phyloP scores from a whole-genome alignment of 2,329 filamentous ascomycete species.

The Fusarium beomiforme region DNA sequence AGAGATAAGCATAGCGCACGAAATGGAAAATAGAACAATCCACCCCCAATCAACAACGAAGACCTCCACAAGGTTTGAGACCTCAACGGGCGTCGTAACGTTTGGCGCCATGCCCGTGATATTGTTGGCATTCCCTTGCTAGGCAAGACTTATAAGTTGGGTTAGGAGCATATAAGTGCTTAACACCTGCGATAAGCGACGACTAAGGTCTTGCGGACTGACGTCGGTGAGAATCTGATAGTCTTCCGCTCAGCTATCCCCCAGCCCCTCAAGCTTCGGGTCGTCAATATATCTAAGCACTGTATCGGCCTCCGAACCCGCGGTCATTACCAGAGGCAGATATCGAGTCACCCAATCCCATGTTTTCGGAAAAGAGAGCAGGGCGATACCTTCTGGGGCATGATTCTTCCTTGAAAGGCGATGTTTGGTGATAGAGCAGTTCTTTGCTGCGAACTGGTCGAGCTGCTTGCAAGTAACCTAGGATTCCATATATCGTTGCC shows the following conservation, averaged over 20 bases:
- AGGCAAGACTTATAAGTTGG: neutral
- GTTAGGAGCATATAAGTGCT: slow-evolving; percentile 16
- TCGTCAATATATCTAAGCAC: neutral
- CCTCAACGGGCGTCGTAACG: neutral
- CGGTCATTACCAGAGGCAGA: neutral
- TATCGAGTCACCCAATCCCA: neutral
- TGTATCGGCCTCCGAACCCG: neutral
- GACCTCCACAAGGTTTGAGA: neutral
- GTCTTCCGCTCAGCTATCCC: neutral
- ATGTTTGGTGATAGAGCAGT: slow-evolving; percentile 15
- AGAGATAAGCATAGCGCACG: neutral
- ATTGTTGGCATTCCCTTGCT: neutral
- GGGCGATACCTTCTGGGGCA: neutral
- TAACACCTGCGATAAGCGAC: slow-evolving; percentile 10
- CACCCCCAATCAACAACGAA: neutral
- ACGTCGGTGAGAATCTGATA: neutral
- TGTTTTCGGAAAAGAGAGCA: neutral
- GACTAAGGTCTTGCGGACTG: neutral
- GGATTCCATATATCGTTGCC: slow-evolving; percentile 25
- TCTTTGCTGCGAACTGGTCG: neutral
- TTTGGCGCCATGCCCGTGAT: neutral
- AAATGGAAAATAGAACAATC: neutral
- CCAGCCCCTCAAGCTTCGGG: neutral
- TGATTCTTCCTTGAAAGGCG: neutral
- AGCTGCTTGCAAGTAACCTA: slow-evolving; percentile 1